A percentile compares a stretch with the other conserved stretches of the same genome.
These are phyloP conservation scores for Musa schizocarpa DNA, from an alignment of 176 grass and related monocot species.

Conservation along the genomic window DNA sequence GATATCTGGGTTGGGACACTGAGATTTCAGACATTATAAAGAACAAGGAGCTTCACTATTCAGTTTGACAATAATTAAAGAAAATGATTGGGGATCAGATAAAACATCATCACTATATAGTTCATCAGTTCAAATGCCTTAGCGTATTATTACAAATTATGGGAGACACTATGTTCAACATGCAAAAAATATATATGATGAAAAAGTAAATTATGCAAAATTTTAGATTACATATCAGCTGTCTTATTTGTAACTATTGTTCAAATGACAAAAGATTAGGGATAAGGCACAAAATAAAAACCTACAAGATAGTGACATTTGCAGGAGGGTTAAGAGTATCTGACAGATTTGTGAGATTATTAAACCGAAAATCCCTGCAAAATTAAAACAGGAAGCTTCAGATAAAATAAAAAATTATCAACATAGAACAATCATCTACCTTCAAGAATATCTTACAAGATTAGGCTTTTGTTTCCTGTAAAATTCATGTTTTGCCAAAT, in stretches of 20 bases:
- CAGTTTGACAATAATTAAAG: no score
- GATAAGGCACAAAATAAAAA: slow-evolving; percentile 3
- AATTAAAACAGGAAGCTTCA: slow-evolving; percentile 11
- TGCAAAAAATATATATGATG: no score
- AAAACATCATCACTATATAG: no score
- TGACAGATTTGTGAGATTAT: slow-evolving; percentile 42
- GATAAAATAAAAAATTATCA: slow-evolving; percentile 4
- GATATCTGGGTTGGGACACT: no score
- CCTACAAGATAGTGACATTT: slow-evolving; percentile 67
- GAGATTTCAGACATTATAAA: no score
- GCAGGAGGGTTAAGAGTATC: slow-evolving; percentile 44
- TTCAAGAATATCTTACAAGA: slow-evolving; percentile 34
- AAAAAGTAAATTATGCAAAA: no score
- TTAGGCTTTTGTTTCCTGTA: slow-evolving; percentile 48
- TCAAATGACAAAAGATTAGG: not conserved
- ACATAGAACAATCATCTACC: not conserved
- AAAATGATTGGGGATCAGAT: no score
- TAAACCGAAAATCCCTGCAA: slow-evolving; percentile 76
- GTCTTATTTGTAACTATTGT: not conserved
- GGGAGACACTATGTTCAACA: no score
- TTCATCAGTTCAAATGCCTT: no score
- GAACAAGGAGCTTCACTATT: no score
- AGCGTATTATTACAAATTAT: no score
- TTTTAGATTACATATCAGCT: no score
- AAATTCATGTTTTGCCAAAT: slow-evolving; percentile 47